Percentiles rank a stretch among this genome's conserved stretches.
Conservation (phyloP, 306 rosid species). For the Fragaria nilgerrensis region DNA sequence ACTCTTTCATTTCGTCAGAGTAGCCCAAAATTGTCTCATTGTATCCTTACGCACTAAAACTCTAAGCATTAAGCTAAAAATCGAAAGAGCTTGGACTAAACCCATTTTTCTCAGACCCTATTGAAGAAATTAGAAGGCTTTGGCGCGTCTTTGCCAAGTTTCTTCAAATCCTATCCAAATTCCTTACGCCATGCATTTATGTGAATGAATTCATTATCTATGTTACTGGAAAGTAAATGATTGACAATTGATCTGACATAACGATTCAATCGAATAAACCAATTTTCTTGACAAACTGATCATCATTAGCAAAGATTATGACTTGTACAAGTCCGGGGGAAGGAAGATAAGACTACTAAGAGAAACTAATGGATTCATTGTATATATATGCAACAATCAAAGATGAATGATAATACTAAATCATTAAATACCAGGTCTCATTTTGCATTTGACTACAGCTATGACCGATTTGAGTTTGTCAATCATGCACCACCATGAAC, state of each 20-base stretch:
- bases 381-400: neutral
- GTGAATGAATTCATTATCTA: no score
- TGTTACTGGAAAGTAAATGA: no score
- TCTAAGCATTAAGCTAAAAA: conserved; percentile 58
- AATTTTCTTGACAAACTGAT: neutral
- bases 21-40: conserved; percentile 67
- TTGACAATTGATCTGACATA: neutral
- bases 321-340: neutral
- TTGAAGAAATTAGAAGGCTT: conserved; percentile 65
- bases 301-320: no score
- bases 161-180: conserved; percentile 35
- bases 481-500: neutral
- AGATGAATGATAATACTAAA: neutral
- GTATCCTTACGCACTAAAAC: conserved; percentile 45
- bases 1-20: conserved; percentile 58
- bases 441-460: neutral
- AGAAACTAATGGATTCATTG: neutral
- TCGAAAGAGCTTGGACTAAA: conserved; percentile 53
- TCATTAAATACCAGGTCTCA: neutral
- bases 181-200: no score
- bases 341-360: no score
- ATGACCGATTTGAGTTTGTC: neutral
- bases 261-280: neutral
- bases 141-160: conserved; percentile 48
- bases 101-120: conserved; percentile 58